Evolutionary conservation across 805 yeast genomes (phyloP).

Genomic region (Myxozyma nipponensis): DNA sequence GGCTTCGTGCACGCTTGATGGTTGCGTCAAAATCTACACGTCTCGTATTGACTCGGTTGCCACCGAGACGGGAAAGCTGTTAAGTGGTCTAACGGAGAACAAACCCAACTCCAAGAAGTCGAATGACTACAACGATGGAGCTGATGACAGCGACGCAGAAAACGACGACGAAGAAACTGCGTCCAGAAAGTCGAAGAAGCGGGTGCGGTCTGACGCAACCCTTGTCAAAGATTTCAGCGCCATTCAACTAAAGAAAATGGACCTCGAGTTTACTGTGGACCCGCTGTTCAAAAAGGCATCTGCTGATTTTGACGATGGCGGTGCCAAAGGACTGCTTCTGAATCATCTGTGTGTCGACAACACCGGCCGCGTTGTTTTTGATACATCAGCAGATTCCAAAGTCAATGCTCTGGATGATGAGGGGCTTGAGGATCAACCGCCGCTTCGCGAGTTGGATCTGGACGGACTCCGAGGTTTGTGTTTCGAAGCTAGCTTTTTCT

Average conservation of each 20-base stretch:
- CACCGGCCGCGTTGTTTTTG: conserved; percentile 60
- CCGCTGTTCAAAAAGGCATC: conserved; percentile 43
- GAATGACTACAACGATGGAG: conserved; percentile 23
- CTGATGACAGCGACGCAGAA: conserved; percentile 23
- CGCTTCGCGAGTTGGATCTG: conserved; percentile 30
- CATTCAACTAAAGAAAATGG: conserved; percentile 35
- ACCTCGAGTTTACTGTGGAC: conserved; percentile 40
- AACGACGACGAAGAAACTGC: conserved; percentile 30
- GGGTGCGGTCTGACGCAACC: conserved; percentile 33
- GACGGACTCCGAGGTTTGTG: conserved; percentile 20
- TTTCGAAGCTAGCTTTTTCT: background rate
- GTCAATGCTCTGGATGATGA: conserved; percentile 34
- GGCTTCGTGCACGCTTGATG: conserved; percentile 89
- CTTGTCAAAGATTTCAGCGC: conserved; percentile 34
- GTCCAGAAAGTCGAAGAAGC: conserved; percentile 21
- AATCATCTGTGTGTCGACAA: conserved; percentile 46
- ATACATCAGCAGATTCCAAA: conserved; percentile 49
- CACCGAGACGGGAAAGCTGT: conserved; percentile 77
- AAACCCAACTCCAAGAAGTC: conserved; percentile 26
- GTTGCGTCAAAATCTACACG: conserved; percentile 88
- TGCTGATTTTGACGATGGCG: conserved; percentile 47
- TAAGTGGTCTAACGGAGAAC: conserved; percentile 63
- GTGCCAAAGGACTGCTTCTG: conserved; percentile 46
- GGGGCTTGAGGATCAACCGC: conserved; percentile 19
- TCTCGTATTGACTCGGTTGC: conserved; percentile 91